These are phyloP conservation scores for Auxenochlorella pyrenoidosa DNA, from an alignment of 139 green algal genomes.

Conservation along the genomic window DNA sequence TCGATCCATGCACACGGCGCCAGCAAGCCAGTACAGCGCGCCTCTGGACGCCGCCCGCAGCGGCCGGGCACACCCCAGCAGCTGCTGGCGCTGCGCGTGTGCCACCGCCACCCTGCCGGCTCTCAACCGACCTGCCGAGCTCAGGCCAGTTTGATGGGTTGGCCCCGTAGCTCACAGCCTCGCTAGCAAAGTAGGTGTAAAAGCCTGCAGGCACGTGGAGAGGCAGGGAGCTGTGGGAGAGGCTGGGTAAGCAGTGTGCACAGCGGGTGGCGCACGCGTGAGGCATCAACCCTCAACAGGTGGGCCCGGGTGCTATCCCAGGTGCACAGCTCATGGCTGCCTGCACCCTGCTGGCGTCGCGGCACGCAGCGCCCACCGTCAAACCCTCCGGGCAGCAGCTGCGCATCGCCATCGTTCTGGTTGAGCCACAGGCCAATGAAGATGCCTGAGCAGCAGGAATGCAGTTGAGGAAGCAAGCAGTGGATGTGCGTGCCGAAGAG, in stretches of 20 bases:
- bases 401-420: not conserved
- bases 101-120: not conserved
- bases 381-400: slow-evolving; percentile 17
- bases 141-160: slow-evolving; percentile 23
- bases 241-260: too few relatives aligned
- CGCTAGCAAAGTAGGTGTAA: slow-evolving; percentile 18
- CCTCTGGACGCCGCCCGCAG: too few relatives aligned
- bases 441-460: not conserved
- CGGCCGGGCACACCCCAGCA: too few relatives aligned
- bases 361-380: not conserved
- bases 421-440: slow-evolving; percentile 26
- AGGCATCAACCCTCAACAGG: too few relatives aligned
- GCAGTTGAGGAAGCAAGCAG: not conserved
- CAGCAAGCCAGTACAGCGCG: too few relatives aligned
- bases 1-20: too few relatives aligned
- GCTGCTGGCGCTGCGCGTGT: too few relatives aligned
- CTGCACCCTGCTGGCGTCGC: too few relatives aligned
- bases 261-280: too few relatives aligned
- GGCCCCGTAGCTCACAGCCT: slow-evolving; percentile 6
- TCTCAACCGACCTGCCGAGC: not conserved
- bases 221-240: not conserved
- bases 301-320: too few relatives aligned
- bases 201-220: not conserved
- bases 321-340: too few relatives aligned
- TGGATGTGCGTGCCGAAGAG: not conserved